phyloP scores from a whole-genome alignment of 2,329 filamentous ascomycete genomes.

The Kalmusia sp. region DNA sequence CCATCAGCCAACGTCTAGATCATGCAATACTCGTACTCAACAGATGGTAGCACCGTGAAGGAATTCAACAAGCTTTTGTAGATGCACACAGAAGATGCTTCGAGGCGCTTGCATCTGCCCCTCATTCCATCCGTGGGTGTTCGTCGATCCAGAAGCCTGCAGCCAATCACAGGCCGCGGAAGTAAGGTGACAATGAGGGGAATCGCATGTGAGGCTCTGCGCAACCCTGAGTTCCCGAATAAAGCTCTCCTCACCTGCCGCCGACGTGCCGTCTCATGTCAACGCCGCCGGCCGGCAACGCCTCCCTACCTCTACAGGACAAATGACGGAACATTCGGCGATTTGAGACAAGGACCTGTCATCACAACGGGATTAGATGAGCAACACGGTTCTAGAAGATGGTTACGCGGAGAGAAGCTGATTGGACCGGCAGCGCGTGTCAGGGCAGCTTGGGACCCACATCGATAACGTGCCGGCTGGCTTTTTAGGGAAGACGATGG shows the following conservation, averaged over 20 bases:
- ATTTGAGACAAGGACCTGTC: neutral
- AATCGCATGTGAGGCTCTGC: conserved; percentile 12
- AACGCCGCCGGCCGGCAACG: too few relatives aligned
- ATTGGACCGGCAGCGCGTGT: conserved; percentile 14
- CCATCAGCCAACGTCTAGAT: conserved; percentile 1
- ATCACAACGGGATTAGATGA: conserved; percentile 18
- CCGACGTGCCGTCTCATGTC: neutral
- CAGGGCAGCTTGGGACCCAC: conserved; percentile 12
- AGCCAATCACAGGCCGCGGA: conserved; percentile 27
- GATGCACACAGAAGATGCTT: neutral
- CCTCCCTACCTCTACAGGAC: neutral
- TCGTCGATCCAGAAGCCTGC: conserved; percentile 22
- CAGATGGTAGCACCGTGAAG: neutral
- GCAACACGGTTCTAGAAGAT: conserved; percentile 22
- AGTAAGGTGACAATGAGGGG: conserved; percentile 19
- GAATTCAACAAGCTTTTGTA: neutral
- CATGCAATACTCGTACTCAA: neutral
- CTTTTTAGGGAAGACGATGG: conserved; percentile 6
- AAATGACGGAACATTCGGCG: neutral
- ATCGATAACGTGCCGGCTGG: conserved; percentile 14
- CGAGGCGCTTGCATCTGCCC: conserved; percentile 12
- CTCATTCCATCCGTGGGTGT: conserved; percentile 14
- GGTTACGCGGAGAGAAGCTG: neutral
- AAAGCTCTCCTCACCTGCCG: neutral
- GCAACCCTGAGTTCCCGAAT: neutral